Base-by-base conservation (phyloP, 371 early-diverging fungal species). In the Apophysomyces trapeziformis region DNA sequence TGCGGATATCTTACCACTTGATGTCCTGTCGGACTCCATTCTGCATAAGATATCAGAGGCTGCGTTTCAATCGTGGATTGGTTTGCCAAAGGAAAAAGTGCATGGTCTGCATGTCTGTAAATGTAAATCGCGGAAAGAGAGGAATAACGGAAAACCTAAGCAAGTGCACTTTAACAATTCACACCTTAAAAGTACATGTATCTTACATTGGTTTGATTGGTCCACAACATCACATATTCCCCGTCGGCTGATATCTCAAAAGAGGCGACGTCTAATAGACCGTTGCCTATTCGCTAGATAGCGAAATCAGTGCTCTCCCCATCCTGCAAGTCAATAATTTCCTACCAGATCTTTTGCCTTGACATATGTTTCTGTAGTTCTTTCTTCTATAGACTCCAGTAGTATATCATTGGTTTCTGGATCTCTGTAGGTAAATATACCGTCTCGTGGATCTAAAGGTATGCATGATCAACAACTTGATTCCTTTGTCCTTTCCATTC, bases 11-110 rank as follows among this genome's bases (percentile, higher is more conserved):
- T 60, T 75, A 80, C 80, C 50, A 96, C 76, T 46, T 75, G 86
- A 70, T 95, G 93, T 4, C 94, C 96, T 1, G 70, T 78, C 1
- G 96, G 93, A 66, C 92, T 89, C 93, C 93, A 97, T 46, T 76
- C 74, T 5, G 92, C 94, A 70, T 86, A 89, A 44, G 75, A 79
- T 14, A 84, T 87, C 64, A 64, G 71, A 68, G 78, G 85, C 16
- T 45, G 58, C n/a, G 54, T 64, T 11, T 70, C 66, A 5, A 75
- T 54, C 5, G 80, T 73, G 26, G 80, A 73, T 1, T 78, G 61
- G 0, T 78, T 67, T 5, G 90, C 80, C 43, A 97, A 79, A 4
- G 93, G 90, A 0, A 65, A 66, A 18, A 91, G 66, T 8, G 72
- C 71, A 58, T 85, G 83, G 26, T 78, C 80, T 13, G 75, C 77